Percentiles rank a stretch among this genome's conserved stretches.
phyloP scores from a whole-genome alignment of 305 asterid genomes.

The Rubia balearica region DNA sequence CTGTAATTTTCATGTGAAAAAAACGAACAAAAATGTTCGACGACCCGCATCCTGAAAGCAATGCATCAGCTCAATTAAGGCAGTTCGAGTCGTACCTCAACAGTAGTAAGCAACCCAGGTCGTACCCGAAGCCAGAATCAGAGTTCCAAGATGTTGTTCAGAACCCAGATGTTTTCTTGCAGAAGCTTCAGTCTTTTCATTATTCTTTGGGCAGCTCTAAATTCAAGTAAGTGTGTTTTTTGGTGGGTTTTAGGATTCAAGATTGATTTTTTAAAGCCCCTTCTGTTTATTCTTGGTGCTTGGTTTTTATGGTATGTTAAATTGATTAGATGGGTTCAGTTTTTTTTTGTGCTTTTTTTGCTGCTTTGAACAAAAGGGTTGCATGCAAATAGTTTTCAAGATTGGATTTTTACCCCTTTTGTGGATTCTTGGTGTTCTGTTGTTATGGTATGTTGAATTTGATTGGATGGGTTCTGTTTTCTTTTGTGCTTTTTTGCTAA shows the following conservation, averaged over 20 bases:
- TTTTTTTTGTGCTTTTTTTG: background rate
- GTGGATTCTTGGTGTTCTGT: background rate
- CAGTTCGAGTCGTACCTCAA: slow-evolving; percentile 23
- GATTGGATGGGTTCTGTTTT: background rate
- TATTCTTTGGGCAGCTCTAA: slow-evolving; percentile 38
- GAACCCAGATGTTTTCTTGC: slow-evolving; percentile 54
- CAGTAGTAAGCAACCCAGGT: slow-evolving; percentile 11
- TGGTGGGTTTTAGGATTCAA: slow-evolving; percentile 1
- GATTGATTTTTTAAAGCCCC: background rate
- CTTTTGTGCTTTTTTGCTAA: background rate
- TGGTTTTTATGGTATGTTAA: too few relatives aligned
- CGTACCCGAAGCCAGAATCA: slow-evolving; percentile 80
- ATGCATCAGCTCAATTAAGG: slow-evolving; percentile 7
- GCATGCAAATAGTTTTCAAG: background rate
- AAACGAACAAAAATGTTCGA: slow-evolving; percentile 39
- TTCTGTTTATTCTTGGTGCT: background rate
- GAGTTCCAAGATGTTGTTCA: slow-evolving; percentile 60
- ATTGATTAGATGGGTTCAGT: background rate
- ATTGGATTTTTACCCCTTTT: background rate
- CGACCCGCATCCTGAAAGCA: slow-evolving; percentile 32
- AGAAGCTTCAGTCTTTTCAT: slow-evolving; percentile 62
- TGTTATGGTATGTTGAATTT: background rate
- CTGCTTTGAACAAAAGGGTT: background rate
- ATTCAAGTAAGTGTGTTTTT: slow-evolving; percentile 41
- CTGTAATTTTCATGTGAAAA: background rate